Conservation (phyloP, 495 filamentous ascomycete species). For the Haplographium delicatum region DNA sequence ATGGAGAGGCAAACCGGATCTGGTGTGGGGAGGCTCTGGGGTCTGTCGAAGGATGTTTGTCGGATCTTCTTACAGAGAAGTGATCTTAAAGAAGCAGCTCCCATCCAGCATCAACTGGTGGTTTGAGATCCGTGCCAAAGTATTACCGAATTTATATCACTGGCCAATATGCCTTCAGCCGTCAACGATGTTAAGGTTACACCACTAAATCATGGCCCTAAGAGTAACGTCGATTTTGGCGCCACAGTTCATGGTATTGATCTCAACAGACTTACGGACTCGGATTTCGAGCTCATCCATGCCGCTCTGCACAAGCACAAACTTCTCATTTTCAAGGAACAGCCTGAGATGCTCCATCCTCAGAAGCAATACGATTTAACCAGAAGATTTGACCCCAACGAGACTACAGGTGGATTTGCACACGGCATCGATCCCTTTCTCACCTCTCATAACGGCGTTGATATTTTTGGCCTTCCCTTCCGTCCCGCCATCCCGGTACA, state of each 20-base stretch:
- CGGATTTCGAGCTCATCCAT: slow-evolving; percentile 28
- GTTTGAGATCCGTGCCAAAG: too few species aligned
- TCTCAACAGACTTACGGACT: slow-evolving; percentile 27
- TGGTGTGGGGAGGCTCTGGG: too few species aligned
- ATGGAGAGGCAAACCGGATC: too few species aligned
- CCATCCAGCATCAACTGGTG: too few species aligned
- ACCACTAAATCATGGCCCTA: too few species aligned
- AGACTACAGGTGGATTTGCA: background rate
- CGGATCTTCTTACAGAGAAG: too few species aligned
- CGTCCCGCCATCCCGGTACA: too few species aligned
- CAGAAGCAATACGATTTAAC: background rate
- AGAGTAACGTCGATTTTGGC: slow-evolving; percentile 27
- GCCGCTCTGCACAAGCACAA: slow-evolving; percentile 28
- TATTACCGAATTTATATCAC: too few species aligned
- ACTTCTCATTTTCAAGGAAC: slow-evolving; percentile 31
- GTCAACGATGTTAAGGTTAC: too few species aligned
- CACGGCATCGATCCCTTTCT: background rate
- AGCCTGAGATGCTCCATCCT: slow-evolving; percentile 13
- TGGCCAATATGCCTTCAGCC: too few species aligned
- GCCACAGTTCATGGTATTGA: slow-evolving; percentile 29
- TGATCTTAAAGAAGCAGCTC: too few species aligned
- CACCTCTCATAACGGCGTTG: background rate
- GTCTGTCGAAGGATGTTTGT: too few species aligned
- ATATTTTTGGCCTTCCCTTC: background rate
- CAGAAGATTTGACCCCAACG: background rate